Evolutionary conservation across 1,284 basidiomycete species (phyloP).

Genomic region (Phylloboletellus chloephorus): DNA sequence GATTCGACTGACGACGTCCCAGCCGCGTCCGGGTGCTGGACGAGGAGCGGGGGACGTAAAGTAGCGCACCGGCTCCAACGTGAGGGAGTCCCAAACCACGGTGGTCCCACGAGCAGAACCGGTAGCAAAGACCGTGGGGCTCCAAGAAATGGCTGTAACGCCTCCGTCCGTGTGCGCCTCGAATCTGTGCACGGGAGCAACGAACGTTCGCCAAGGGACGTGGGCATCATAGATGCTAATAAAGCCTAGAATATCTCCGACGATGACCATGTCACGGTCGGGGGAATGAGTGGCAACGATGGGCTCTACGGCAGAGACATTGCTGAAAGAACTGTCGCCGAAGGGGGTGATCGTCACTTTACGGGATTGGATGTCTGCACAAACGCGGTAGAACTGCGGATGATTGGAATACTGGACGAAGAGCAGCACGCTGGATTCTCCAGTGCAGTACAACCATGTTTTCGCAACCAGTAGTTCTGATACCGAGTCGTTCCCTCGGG

Average conservation of each 20-base stretch:
- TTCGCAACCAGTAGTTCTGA: constrained; percentile 13
- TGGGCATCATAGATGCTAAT: constrained; percentile 49
- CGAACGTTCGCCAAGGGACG: constrained; percentile 10
- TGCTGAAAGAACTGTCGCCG: constrained; percentile 48
- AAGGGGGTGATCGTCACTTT: constrained; percentile 40
- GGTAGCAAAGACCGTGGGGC: constrained; percentile 51
- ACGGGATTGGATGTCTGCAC: constrained; percentile 32
- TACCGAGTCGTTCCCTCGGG: neutral
- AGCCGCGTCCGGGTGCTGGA: constrained; percentile 33
- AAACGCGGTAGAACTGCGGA: constrained; percentile 43
- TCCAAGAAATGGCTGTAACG: constrained; percentile 61
- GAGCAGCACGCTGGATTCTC: constrained; percentile 15
- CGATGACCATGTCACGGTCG: constrained; percentile 48
- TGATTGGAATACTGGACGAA: constrained; percentile 45
- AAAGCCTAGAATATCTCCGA: constrained; percentile 55
- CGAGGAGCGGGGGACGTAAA: constrained; percentile 48
- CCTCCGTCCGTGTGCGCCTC: constrained; percentile 55
- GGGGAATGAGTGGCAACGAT: constrained; percentile 36
- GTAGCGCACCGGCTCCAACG: constrained; percentile 48
- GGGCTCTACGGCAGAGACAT: constrained; percentile 43
- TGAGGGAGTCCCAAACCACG: constrained; percentile 63
- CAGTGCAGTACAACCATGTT: constrained; percentile 17
- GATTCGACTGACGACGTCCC: constrained; percentile 56
- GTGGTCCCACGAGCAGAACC: constrained; percentile 62
- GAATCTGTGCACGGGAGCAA: constrained; percentile 43